phyloP scores from a whole-genome alignment of 1,284 basidiomycete genomes.

The Phaffia rhodozyma region DNA sequence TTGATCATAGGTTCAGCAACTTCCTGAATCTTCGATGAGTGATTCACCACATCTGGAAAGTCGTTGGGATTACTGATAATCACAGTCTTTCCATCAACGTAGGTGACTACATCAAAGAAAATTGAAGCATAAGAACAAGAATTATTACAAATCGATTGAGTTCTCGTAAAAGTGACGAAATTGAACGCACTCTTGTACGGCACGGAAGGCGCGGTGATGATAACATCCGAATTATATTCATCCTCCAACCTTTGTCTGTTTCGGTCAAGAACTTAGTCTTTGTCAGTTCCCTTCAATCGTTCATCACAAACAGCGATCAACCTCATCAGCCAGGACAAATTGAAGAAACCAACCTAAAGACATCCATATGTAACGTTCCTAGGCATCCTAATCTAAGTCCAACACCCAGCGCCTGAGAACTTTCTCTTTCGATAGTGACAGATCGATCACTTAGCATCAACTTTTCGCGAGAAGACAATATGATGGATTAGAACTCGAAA shows the following conservation, averaged over 20 bases:
- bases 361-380: slow-evolving; percentile 86
- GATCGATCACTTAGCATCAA: slow-evolving; percentile 76
- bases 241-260: slow-evolving; percentile 89
- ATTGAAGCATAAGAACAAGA: not conserved
- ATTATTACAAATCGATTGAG: not conserved
- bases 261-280: slow-evolving; percentile 17
- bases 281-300: not conserved
- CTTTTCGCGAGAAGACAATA: slow-evolving; percentile 38
- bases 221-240: slow-evolving; percentile 82
- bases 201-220: slow-evolving; percentile 85
- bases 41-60: slow-evolving; percentile 68
- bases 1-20: slow-evolving; percentile 74
- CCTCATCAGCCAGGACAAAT: not conserved
- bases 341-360: slow-evolving; percentile 44
- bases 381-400: slow-evolving; percentile 91
- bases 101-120: slow-evolving; percentile 47
- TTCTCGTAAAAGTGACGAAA: not conserved
- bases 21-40: slow-evolving; percentile 50
- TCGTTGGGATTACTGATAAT: slow-evolving; percentile 81
- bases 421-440: slow-evolving; percentile 84
- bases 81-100: slow-evolving; percentile 50
- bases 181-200: slow-evolving; percentile 63
- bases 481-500: not conserved
- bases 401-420: slow-evolving; percentile 86
- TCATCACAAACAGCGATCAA: not conserved